Conservation (phyloP, 2,329 filamentous ascomycete species). For the Colletotrichum gloeosporioides region DNA sequence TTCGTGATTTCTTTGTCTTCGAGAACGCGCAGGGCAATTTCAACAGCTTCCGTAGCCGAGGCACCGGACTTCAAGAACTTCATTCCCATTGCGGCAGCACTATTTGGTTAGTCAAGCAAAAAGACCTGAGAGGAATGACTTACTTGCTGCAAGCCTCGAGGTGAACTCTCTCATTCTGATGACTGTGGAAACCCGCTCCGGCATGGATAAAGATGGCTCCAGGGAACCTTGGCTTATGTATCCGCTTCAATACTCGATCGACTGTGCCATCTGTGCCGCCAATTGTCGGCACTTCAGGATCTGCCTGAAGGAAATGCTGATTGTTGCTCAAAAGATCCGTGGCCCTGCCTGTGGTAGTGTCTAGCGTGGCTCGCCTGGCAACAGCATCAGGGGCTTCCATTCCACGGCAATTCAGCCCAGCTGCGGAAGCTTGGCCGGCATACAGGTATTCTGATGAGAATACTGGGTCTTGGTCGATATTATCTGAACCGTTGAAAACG, state of each 20-base stretch:
- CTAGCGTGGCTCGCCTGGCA: neutral
- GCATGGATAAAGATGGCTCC: conserved; percentile 94
- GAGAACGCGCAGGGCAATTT: conserved; percentile 84
- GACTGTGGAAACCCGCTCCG: conserved; percentile 91
- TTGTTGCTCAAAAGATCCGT: neutral
- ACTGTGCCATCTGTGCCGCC: conserved; percentile 44
- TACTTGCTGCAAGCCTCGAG: conserved; percentile 89
- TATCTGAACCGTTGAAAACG: neutral
- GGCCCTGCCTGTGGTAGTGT: neutral
- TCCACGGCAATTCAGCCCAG: neutral
- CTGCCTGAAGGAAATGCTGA: neutral
- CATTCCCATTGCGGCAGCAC: conserved; percentile 87
- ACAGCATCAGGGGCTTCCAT: neutral
- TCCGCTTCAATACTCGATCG: conserved; percentile 42
- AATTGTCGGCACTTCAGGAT: neutral
- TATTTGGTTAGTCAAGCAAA: conserved; percentile 37
- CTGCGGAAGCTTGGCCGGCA: neutral
- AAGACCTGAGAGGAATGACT: conserved; percentile 35
- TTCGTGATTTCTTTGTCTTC: conserved; percentile 98
- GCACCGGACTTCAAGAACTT: conserved; percentile 78
- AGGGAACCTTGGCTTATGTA: conserved; percentile 40
- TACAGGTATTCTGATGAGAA: neutral
- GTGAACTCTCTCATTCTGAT: conserved; percentile 83
- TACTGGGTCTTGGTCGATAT: neutral
- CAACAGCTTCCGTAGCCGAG: conserved; percentile 85